Base-by-base conservation (phyloP, 768 basidiomycete species). In the Nidula microcarpa region DNA sequence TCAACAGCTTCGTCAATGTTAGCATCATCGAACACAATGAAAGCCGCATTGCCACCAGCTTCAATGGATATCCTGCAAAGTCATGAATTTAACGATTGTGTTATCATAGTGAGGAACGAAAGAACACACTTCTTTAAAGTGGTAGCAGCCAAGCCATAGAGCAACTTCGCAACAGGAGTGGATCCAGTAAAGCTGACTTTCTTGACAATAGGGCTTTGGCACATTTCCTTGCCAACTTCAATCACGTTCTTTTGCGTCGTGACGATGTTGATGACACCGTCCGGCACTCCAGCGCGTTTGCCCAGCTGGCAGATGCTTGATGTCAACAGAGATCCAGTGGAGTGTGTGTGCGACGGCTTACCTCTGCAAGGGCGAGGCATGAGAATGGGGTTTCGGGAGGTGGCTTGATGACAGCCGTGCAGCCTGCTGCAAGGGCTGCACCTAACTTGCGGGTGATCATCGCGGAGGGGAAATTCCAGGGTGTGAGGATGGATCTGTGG, bases 21-120 rank as follows among this genome's bases (percentile, higher is more conserved):
- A 0, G 94, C 96, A 63, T 98, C 97, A 57, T 94, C 90, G 66
- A 99, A 98, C 6, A 99, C 90, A 60, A 98, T 97, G 69, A 99
- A 94, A 0, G 96, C 90, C 0, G 95, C 85, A 59, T 98, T 98
- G 32, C 97, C 96, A 11, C 94, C 93, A 32, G 94, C 90, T 71
- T 96, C 94, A 36, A 94, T 69, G 1, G 92, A 92, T 75, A 77
- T 68, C 55, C 74, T 77, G 50, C n/a, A 58, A 43, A 14, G 48
- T 35, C 18, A 37, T n/a, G 53, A 23, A 16, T 50, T 53, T 35
- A 43, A 37, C 53, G 11, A 46, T 7, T 5, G n/a, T n/a, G 16
- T 47, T 30, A 53, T 23, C 9, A 8, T 46, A 14, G n/a, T 14
- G 51, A 43, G 34, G 18, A 14, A 35, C 34, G 5, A 43, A 9